phyloP scores from a whole-genome alignment of 225 moss, liverwort and hornwort genomes.

The Anthoceros angustus region DNA sequence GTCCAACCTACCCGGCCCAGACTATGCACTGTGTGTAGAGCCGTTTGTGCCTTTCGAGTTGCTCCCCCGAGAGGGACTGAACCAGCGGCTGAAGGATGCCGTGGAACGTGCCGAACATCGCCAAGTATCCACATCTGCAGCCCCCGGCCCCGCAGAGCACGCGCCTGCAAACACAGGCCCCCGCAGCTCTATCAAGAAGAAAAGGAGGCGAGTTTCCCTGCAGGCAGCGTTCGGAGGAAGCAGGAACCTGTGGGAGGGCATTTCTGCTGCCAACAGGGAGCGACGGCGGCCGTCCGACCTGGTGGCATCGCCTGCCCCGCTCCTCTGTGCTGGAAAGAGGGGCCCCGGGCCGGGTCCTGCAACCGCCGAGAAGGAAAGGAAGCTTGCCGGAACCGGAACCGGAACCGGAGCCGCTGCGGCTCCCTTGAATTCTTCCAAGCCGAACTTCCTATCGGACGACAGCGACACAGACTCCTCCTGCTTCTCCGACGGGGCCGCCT shows the following conservation, averaged over 20 bases:
- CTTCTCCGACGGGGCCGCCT: no score
- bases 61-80: neutral
- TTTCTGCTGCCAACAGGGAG: neutral
- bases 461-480: neutral
- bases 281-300: neutral
- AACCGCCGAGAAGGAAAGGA: no score
- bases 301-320: neutral
- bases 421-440: no score
- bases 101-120: neutral
- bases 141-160: neutral
- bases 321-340: neutral
- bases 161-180: no score
- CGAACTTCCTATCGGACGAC: no score
- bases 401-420: no score
- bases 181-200: neutral
- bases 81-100: neutral
- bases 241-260: conserved; percentile 2
- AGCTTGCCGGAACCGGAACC: no score
- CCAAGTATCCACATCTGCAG: neutral
- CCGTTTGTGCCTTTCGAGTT: neutral
- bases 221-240: neutral
- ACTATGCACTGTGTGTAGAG: neutral
- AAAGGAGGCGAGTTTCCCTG: neutral
- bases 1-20: neutral
- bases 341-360: no score